Evolutionary conservation across 768 basidiomycete genomes (phyloP).

Genomic region (Rubroboletus pulcherrimus): DNA sequence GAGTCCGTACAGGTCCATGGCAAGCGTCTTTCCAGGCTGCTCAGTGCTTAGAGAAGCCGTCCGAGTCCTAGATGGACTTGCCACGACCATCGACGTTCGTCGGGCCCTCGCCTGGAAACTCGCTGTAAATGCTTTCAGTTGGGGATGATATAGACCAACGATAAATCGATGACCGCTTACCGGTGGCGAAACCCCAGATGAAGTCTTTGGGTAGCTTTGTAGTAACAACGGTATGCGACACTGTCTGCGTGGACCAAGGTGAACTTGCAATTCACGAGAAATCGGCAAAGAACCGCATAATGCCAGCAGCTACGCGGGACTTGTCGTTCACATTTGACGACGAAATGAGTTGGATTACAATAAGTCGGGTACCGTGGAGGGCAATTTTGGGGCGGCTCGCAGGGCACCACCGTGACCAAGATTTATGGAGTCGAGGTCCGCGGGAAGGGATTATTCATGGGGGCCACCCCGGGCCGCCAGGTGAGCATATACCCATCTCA

Average conservation of each 20-base stretch:
- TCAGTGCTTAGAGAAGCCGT: conserved; percentile 61
- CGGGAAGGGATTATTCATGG: not conserved
- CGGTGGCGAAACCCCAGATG: conserved; percentile 70
- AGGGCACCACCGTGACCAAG: not conserved
- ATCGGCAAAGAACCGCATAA: not conserved
- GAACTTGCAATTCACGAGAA: not conserved
- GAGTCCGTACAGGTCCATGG: conserved; percentile 65
- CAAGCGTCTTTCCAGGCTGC: conserved; percentile 62
- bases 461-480: too few species aligned
- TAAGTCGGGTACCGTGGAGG: not conserved
- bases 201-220: conserved; percentile 55
- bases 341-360: not conserved
- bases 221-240: conserved; percentile 31
- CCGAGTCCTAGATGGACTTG: conserved; percentile 74
- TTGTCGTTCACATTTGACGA: not conserved
- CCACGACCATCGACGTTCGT: conserved; percentile 56
- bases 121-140: conserved; percentile 35
- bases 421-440: not conserved
- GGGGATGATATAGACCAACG: not conserved
- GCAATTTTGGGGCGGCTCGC: not conserved
- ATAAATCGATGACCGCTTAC: conserved; percentile 34
- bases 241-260: not conserved
- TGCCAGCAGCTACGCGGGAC: not conserved
- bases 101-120: conserved; percentile 73
- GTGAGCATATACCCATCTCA: not conserved